phyloP scores from a whole-genome alignment of 164 flowering plant species.

The Sextonia rubra region DNA sequence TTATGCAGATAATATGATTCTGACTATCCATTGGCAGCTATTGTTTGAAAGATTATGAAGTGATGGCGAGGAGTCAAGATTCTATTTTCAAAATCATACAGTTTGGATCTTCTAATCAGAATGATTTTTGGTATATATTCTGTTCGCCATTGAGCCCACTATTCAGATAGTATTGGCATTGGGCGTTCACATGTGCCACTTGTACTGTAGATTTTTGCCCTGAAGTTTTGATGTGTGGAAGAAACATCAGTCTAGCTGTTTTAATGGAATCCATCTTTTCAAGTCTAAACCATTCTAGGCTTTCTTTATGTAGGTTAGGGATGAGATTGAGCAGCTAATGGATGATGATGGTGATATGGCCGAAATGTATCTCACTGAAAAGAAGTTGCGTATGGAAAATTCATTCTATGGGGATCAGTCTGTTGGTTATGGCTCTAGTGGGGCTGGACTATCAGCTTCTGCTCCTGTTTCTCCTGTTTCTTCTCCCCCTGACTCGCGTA shows the following conservation, averaged over 20 bases:
- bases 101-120: neutral
- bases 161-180: neutral
- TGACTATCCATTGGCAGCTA: no score
- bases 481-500: conserved; percentile 69
- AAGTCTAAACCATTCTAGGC: neutral
- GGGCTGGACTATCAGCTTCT: conserved; percentile 50
- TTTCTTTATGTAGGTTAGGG: conserved; percentile 41
- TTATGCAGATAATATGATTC: no score
- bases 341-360: conserved; percentile 70
- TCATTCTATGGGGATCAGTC: conserved; percentile 78
- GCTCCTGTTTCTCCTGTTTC: conserved; percentile 97
- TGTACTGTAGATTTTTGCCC: neutral
- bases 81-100: neutral
- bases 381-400: conserved; percentile 51
- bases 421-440: conserved; percentile 52
- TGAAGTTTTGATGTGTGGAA: neutral
- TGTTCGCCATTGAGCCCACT: neutral
- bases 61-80: no score
- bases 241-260: neutral
- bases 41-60: no score
- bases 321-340: conserved; percentile 57
- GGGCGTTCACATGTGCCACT: neutral
- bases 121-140: neutral
- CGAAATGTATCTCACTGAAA: conserved; percentile 54
- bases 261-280: neutral